Evolutionary conservation across 1,284 basidiomycete species (phyloP).

Genomic region (Gymnopus androsaceus): DNA sequence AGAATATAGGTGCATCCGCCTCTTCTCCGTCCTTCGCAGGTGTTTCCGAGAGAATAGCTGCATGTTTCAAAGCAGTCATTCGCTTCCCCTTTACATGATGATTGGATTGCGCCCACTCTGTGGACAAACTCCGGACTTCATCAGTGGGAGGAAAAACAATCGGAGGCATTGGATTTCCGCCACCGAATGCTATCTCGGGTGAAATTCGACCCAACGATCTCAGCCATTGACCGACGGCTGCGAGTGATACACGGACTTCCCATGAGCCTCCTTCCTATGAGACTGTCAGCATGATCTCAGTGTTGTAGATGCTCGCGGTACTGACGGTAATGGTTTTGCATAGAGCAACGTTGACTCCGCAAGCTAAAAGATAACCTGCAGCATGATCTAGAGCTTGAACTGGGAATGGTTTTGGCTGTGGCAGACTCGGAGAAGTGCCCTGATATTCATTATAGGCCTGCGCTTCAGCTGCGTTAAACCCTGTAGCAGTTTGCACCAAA

Average conservation of each 20-base stretch:
- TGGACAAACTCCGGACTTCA: conserved; percentile 38
- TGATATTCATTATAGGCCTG: conserved; percentile 42
- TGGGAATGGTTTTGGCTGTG: conserved; percentile 51
- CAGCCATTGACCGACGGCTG: conserved; percentile 57
- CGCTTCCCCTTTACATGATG: conserved; percentile 15
- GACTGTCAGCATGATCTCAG: background rate
- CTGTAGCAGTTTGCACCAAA: conserved; percentile 65
- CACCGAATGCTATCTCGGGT: conserved; percentile 42
- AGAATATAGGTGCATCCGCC: conserved; percentile 28
- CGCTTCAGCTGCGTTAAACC: conserved; percentile 62
- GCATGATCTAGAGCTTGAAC: conserved; percentile 68
- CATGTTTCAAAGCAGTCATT: conserved; percentile 51
- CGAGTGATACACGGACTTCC: conserved; percentile 62
- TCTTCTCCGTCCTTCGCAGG: conserved; percentile 41
- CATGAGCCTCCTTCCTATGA: conserved; percentile 62
- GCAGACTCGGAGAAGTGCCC: conserved; percentile 16
- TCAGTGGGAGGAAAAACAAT: conserved; percentile 29
- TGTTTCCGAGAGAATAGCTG: conserved; percentile 46
- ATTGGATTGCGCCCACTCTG: conserved; percentile 28
- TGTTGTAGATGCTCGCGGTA: conserved; percentile 5
- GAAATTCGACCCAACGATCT: conserved; percentile 53
- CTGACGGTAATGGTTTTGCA: conserved; percentile 53
- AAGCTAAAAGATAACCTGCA: conserved; percentile 61
- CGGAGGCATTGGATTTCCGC: conserved; percentile 38
- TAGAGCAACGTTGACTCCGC: conserved; percentile 59